phyloP scores from a whole-genome alignment of 371 early-diverging fungal species.

The Lichtheimia ornata region DNA sequence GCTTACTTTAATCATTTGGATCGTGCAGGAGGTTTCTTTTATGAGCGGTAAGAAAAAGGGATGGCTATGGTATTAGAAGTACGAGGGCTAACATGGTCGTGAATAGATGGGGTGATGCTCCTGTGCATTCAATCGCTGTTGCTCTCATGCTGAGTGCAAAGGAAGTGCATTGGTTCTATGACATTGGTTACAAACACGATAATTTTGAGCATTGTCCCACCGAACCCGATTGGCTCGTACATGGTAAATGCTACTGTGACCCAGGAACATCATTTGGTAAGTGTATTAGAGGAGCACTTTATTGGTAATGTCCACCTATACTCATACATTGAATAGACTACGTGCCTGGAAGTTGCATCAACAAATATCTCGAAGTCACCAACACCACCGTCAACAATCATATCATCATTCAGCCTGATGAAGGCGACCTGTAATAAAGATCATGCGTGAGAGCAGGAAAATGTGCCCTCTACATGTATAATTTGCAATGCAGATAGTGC shows the following conservation, averaged over 20 bases:
- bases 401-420: constrained; percentile 22
- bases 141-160: constrained; percentile 77
- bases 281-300: not conserved
- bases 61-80: not conserved
- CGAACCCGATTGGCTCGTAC: constrained; percentile 47
- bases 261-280: constrained; percentile 57
- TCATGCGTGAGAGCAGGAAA: too few relatives aligned
- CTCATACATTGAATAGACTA: constrained; percentile 5
- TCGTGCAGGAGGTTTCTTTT: constrained; percentile 87
- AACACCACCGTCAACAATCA: constrained; percentile 26
- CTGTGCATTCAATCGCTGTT: constrained; percentile 92
- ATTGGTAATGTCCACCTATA: not conserved
- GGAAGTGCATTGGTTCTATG: constrained; percentile 92
- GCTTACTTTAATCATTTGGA: constrained; percentile 86
- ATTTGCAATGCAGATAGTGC: too few relatives aligned
- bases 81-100: not conserved
- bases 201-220: constrained; percentile 72
- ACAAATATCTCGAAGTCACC: constrained; percentile 26
- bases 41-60: constrained; percentile 69
- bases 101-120: constrained; percentile 93
- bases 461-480: too few relatives aligned
- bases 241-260: constrained; percentile 63
- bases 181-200: constrained; percentile 84
- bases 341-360: constrained; percentile 26
- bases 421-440: not conserved